Evolutionary conservation across 1,284 basidiomycete genomes (phyloP).

Genomic region (Coniferiporia sulphurascens): DNA sequence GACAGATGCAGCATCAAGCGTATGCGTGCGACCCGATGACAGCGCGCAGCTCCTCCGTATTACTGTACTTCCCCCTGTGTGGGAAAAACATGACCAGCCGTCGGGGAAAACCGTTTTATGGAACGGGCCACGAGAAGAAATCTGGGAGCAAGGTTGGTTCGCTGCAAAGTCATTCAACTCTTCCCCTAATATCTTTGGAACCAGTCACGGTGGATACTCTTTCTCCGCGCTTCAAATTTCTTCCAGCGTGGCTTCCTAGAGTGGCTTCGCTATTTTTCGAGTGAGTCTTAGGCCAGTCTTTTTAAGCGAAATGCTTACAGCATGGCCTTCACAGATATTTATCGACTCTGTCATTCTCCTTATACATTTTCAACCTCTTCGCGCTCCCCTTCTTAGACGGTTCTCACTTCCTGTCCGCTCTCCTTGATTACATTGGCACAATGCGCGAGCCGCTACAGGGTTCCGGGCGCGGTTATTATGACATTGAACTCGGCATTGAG

Average conservation of each 20-base stretch:
- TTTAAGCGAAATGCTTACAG: conserved; percentile 4
- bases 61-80: conserved; percentile 26
- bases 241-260: conserved; percentile 43
- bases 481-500: background rate
- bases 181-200: background rate
- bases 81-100: conserved; percentile 12
- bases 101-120: conserved; percentile 47
- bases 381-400: conserved; percentile 65
- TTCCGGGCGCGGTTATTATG: background rate
- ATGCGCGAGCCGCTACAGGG: background rate
- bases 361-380: conserved; percentile 70
- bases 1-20: background rate
- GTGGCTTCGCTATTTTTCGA: conserved; percentile 37
- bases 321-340: conserved; percentile 46
- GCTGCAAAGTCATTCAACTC: conserved; percentile 1
- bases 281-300: conserved; percentile 32
- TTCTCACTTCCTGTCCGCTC: conserved; percentile 39
- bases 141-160: conserved; percentile 58
- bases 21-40: conserved; percentile 44
- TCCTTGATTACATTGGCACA: conserved; percentile 26
- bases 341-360: conserved; percentile 54
- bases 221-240: conserved; percentile 38
- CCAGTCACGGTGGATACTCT: conserved; percentile 53
- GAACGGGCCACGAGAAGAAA: conserved; percentile 62
- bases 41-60: conserved; percentile 48